phyloP scores from a whole-genome alignment of 2,329 filamentous ascomycete species.

The Colletotrichum spinosum region DNA sequence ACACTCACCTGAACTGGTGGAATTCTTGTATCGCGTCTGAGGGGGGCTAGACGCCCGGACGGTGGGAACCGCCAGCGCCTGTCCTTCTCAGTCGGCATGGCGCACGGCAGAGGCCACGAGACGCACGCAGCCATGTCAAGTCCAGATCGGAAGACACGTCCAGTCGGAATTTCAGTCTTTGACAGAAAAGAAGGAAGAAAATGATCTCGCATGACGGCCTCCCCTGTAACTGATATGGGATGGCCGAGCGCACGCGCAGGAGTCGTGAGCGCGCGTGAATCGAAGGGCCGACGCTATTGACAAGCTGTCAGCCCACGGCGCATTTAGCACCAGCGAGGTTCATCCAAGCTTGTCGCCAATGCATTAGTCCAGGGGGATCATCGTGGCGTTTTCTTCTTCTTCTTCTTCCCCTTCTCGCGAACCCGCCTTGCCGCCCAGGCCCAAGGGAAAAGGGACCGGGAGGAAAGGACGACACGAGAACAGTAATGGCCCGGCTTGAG shows the following conservation, averaged over 20 bases:
- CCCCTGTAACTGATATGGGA: neutral
- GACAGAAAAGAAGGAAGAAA: neutral
- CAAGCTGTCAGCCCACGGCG: slow-evolving; percentile 20
- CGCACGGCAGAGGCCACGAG: slow-evolving; percentile 28
- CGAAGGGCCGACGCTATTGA: slow-evolving; percentile 31
- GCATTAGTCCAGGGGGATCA: neutral
- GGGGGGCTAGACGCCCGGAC: no score
- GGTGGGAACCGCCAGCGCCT: neutral
- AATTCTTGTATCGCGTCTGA: slow-evolving; percentile 16
- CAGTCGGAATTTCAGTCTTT: neutral
- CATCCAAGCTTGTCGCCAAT: neutral
- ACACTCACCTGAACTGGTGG: neutral
- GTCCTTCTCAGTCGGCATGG: neutral
- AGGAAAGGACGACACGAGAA: no score
- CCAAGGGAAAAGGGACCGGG: no score
- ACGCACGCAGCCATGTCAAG: slow-evolving; percentile 8
- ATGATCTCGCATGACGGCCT: neutral
- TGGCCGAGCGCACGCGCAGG: slow-evolving; percentile 15
- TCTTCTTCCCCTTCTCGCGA: no score
- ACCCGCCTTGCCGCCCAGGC: no score
- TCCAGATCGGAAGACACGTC: neutral
- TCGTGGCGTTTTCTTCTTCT: neutral
- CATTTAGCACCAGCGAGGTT: neutral
- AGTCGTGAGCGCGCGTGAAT: slow-evolving; percentile 10
- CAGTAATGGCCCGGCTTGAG: no score